Percentiles rank a stretch among this genome's conserved stretches.
Conservation (phyloP, 495 filamentous ascomycete genomes). For the Immersiella caudata region DNA sequence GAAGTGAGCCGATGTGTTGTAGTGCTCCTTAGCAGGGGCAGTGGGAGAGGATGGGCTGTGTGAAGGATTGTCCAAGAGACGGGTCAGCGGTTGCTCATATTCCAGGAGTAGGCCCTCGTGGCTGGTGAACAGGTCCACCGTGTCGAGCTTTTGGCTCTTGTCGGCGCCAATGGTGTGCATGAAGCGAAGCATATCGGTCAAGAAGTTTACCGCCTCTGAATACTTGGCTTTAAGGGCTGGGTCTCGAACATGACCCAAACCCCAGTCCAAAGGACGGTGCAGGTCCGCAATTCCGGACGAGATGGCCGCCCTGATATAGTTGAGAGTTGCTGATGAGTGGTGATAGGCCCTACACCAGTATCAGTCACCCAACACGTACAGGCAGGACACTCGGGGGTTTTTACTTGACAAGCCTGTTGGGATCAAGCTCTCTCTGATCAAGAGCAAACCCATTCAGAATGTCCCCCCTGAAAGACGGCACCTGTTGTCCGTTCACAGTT, state of each 20-base stretch:
- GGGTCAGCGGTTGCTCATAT: conserved; percentile 86
- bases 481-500: conserved; percentile 72
- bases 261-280: conserved; percentile 93
- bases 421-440: conserved; percentile 75
- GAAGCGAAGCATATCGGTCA: conserved; percentile 89
- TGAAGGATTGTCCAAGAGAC: conserved; percentile 68
- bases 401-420: conserved; percentile 73
- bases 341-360: conserved; percentile 72
- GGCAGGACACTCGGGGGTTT: not conserved
- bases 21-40: conserved; percentile 58
- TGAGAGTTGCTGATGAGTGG: conserved; percentile 89
- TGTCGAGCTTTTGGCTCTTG: conserved; percentile 78
- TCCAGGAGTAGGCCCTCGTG: conserved; percentile 94
- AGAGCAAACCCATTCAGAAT: conserved; percentile 87
- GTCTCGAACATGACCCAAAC: conserved; percentile 87
- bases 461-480: conserved; percentile 90
- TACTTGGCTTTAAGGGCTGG: conserved; percentile 82
- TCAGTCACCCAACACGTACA: conserved; percentile 20
- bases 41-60: conserved; percentile 21
- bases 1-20: conserved; percentile 94
- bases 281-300: conserved; percentile 90
- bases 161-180: conserved; percentile 96
- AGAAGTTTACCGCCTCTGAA: conserved; percentile 75
- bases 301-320: conserved; percentile 83
- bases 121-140: conserved; percentile 93